Evolutionary conservation across 2,329 filamentous ascomycete species (phyloP).

Genomic region (Verticillium longisporum): DNA sequence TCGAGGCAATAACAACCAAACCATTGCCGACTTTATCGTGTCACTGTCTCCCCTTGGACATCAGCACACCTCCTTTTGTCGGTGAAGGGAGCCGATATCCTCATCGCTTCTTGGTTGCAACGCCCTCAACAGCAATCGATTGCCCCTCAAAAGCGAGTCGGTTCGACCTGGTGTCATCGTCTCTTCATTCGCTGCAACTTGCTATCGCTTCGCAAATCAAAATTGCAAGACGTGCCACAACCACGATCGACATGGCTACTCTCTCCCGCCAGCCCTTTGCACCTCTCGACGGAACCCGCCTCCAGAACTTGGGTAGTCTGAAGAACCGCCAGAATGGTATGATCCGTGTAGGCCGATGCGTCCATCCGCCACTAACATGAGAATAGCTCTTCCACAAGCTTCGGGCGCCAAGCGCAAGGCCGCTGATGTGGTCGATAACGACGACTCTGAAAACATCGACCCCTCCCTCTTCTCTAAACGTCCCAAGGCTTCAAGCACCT

Average conservation of each 20-base stretch:
- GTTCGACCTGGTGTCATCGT: background rate
- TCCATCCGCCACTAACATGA: background rate
- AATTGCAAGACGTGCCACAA: background rate
- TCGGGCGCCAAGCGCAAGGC: conserved; percentile 52
- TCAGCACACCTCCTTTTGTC: background rate
- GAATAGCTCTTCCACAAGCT: conserved; percentile 31
- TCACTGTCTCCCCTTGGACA: background rate
- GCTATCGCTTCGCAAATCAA: background rate
- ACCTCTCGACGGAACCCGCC: conserved; percentile 60
- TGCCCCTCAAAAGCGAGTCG: background rate
- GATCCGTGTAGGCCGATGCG: conserved; percentile 17
- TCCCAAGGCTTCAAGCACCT: conserved; percentile 41
- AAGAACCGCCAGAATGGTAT: conserved; percentile 75
- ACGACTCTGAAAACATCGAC: conserved; percentile 57
- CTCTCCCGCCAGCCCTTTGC: conserved; percentile 67
- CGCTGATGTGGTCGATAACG: conserved; percentile 37
- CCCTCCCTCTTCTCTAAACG: conserved; percentile 52
- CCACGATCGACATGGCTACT: conserved; percentile 39
- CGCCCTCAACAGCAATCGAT: background rate
- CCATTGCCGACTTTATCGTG: background rate
- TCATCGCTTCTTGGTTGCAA: background rate
- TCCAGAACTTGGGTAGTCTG: conserved; percentile 65
- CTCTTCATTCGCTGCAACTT: background rate
- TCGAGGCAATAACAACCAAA: background rate
- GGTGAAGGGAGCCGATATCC: background rate